Base-by-base conservation (phyloP, 1,139 yeast genomes). In the Entelexis sorbosivorans region DNA sequence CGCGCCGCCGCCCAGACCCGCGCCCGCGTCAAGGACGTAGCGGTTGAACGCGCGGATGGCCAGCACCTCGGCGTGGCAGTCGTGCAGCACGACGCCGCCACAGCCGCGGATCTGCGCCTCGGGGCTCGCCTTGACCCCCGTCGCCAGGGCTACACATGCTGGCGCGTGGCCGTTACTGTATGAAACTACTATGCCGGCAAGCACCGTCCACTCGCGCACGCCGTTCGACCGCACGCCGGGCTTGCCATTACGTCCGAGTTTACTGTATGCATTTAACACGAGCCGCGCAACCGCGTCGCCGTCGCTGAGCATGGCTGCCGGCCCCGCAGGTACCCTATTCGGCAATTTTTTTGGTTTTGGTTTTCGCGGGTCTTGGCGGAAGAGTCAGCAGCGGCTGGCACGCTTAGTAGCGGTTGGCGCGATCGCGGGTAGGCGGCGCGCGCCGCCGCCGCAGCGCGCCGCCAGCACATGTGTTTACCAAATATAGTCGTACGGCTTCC, bases 51-150 rank as follows among this genome's bases (percentile, higher is more conserved):
- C 76, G 35, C 97, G 66, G 0, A 88, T 56, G 0, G 84, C 76
- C 20, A 91, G 66, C 1, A 87, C 75, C 63, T 89, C 98, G 0
- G 97, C 96, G 67, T 89, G 98, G 66, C 79, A 72, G 64, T 89
- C 97, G 62, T 89, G 96, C 0, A 89, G 71, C 10, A 86, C 67
- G 19, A 63, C 61, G 0, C 96, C 96, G 0, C 68, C 52, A 29
- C 61, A 60, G 58, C 13, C 51, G 1, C 52, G 43, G 1, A 76
- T 58, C 6, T 61, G 62, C 8, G 61, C 64, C 59, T 82, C 78
- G 0, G 96, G 91, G 26, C 75, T 61, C 0, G 86, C 76, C 63
- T 91, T 91, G 49, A 87, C 85, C 0, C 98, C 98, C 0, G 96
- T 87, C 0, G 93, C 74, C 3, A 85, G 50, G 0, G 80, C 66